Base-by-base conservation (phyloP, 805 yeast species). In the Blastobotrys americana region DNA sequence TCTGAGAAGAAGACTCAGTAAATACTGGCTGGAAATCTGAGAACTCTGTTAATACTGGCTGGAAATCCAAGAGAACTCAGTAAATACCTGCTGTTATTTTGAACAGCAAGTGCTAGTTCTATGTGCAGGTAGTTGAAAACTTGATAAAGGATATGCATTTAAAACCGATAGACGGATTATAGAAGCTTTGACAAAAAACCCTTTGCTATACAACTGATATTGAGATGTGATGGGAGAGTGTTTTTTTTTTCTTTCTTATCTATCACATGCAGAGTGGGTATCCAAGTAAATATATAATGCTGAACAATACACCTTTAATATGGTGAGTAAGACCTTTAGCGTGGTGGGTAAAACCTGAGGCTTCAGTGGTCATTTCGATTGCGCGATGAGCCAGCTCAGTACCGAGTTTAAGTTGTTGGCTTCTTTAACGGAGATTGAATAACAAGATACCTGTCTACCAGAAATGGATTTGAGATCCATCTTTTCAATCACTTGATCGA, bases 391-490 rank as follows among this genome's bases (percentile, higher is more conserved):
- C 68, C 68, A 64, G 45, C 55, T 54, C 38, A 64, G 39, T n/a
- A 64, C 68, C 4, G 64, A 54, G 41, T 52, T 63, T 28, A 64
- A 50, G 39, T 64, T 64, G 25, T 54, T 56, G 8, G 55, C 54
- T 34, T 63, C 61, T 46, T 64, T 64, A 31, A 62, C 68, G 13
- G 66, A 60, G 19, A 65, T 61, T 4, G 65, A 61, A 45, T 63
- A 64, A 47, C 67, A 62, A 5, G 63, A 52, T 3, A 64, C 61
- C 21, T 60, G 65, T 18, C 66, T 49, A 34, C 58, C 64, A 23
- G 51, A 53, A 31, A 64, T 58, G 9, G 53, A 39, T 42, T 55
- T 55, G 31, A 64, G 54, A 28, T 60, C 63, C 53, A 64, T 52
- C 18, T 43, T 39, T 21, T 58, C 56, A 31, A 64, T 63, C 34